Percentiles rank a stretch among this genome's conserved stretches.
Conservation (phyloP, 2,329 filamentous ascomycete genomes). For the Coniella vitis region DNA sequence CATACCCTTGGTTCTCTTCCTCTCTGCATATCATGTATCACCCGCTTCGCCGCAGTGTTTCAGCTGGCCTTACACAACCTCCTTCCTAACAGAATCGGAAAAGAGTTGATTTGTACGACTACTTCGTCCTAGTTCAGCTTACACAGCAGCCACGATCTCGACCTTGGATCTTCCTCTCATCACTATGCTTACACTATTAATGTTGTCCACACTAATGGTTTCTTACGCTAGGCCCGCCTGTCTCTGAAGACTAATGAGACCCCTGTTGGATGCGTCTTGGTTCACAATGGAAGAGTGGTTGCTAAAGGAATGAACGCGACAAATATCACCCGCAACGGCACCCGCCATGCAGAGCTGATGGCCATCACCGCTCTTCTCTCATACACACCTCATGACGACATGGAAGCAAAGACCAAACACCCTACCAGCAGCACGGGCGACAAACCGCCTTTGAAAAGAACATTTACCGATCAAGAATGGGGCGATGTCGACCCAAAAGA, state of each 20-base stretch:
- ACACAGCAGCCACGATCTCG: too few species aligned
- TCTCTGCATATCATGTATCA: background rate
- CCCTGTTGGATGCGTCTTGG: constrained; percentile 91
- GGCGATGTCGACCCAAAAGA: constrained; percentile 47
- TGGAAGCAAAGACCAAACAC: constrained; percentile 21
- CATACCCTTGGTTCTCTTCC: constrained; percentile 1
- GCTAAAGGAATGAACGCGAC: constrained; percentile 95
- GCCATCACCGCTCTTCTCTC: constrained; percentile 59
- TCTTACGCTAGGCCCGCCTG: constrained; percentile 60
- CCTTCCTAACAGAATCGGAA: too few species aligned
- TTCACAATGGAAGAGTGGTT: constrained; percentile 71
- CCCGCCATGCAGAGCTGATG: constrained; percentile 91
- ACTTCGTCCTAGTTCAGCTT: background rate
- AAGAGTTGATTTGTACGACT: background rate
- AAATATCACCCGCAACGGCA: constrained; percentile 84
- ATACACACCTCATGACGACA: constrained; percentile 27
- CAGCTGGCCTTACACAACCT: constrained; percentile 18
- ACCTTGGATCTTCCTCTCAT: too few species aligned
- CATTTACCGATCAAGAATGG: constrained; percentile 34
- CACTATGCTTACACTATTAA: too few species aligned
- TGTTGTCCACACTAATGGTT: constrained; percentile 10
- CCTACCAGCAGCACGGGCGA: constrained; percentile 21
- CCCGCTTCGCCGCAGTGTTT: constrained; percentile 7
- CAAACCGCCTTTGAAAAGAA: background rate
- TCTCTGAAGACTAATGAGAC: constrained; percentile 86